Base-by-base conservation (phyloP, 305 asterid genomes). In the Lippia alba region DNA sequence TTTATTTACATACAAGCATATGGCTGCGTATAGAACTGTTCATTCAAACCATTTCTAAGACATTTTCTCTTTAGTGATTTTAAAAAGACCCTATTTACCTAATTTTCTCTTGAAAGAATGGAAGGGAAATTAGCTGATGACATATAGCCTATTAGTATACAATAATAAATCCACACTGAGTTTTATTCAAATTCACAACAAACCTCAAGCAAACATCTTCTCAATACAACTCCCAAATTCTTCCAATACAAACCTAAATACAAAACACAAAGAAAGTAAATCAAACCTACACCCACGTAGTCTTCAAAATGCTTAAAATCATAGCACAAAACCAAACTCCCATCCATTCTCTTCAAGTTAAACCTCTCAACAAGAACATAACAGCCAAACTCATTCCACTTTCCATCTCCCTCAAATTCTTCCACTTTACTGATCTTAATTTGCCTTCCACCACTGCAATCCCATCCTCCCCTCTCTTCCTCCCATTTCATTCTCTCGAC, bases 351-450 rank as follows among this genome's bases (percentile, higher is more conserved):
- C 20, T 58, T 86, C 18, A 86, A 40, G 34, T 56, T 79, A 12
- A 86, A 89, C 62, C 84, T 89, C 66, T 84, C 89, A 58, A 89
- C 87, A 77, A 89, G 82, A 6, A 80, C 85, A 74, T 82, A 89
- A 61, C 84, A 80, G 33, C 87, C 82, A 10, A 86, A 74, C 41
- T 60, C 80, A 36, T 5, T 80, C 89, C 92, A 88, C 1, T 18
- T 55, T n/a, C 69, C 58, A 3, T 5, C 48, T 75, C n/a, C 68
- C 65, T 45, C 69, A 12, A 74, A 71, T 0, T 84, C 66, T 61
- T 83, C 81, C 0, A 53, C 77, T 74, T 56, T 80, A 51, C 68
- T 64, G 0, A 89, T 67, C 67, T 50, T 80, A 11, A 66, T 78
- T 48, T 49, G 49, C 51, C 56, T 72, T 19, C 69, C 66, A 1